Evolutionary conservation across 108 stramenopile genomes (phyloP).

Genomic region (Parietichytrium sp.): DNA sequence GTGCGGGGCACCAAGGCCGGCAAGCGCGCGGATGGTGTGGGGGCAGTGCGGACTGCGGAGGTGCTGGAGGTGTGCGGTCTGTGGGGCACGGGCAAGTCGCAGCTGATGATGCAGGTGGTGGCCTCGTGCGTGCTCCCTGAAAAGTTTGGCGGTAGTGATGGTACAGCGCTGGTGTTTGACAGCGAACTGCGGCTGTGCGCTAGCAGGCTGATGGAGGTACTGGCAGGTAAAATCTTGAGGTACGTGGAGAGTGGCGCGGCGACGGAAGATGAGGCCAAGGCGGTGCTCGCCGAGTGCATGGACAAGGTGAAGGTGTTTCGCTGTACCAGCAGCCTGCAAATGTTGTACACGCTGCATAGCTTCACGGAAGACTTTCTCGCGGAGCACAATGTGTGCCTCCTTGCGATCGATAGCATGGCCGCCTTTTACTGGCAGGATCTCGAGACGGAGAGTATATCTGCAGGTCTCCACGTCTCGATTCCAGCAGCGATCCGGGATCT

Average conservation of each 20-base stretch:
- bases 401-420: background rate
- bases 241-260: background rate
- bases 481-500: constrained; percentile 23
- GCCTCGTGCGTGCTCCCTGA: constrained; percentile 9
- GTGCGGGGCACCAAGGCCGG: background rate
- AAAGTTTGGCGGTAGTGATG: background rate
- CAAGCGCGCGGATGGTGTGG: background rate
- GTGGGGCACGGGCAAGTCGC: background rate
- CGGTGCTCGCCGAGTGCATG: background rate
- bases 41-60: background rate
- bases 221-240: background rate
- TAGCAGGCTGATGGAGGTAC: background rate
- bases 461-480: constrained; percentile 15
- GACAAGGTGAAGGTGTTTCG: background rate
- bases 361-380: background rate
- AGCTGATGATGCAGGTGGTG: background rate
- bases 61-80: background rate
- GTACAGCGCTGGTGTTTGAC: background rate
- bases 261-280: background rate
- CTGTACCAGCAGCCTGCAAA: background rate
- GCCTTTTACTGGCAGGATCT: background rate
- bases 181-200: background rate
- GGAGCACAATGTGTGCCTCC: background rate
- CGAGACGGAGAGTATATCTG: background rate
- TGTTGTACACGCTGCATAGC: background rate